phyloP scores from a whole-genome alignment of 2,329 filamentous ascomycete species.

The Teratosphaeria viscida region DNA sequence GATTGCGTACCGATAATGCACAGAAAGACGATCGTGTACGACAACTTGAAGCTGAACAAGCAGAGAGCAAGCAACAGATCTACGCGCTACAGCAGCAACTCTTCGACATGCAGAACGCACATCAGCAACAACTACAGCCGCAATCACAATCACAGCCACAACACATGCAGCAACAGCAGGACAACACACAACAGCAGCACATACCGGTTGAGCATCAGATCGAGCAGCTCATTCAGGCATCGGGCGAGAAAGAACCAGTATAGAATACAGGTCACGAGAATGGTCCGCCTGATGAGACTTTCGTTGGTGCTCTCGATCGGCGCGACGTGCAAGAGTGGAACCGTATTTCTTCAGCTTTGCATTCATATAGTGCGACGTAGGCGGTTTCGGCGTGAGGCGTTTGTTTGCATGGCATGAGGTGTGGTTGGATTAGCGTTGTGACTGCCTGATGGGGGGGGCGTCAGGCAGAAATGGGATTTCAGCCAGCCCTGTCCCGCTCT shows the following conservation, averaged over 20 bases:
- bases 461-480: background rate
- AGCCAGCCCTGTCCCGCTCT: background rate
- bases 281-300: background rate
- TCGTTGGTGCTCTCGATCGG: background rate
- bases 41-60: conserved; percentile 9
- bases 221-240: background rate
- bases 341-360: background rate
- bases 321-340: background rate
- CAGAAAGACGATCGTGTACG: conserved; percentile 29
- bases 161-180: background rate
- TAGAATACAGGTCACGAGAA: background rate
- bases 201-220: background rate
- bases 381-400: background rate
- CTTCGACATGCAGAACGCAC: background rate
- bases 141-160: background rate
- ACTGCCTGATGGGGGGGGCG: background rate
- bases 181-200: background rate
- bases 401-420: background rate
- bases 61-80: background rate
- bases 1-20: conserved; percentile 31
- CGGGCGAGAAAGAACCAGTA: background rate
- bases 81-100: background rate
- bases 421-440: background rate
- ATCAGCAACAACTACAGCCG: background rate
- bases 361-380: background rate